Conservation (phyloP, 2,329 filamentous ascomycete genomes). For the Penicillium sp. region DNA sequence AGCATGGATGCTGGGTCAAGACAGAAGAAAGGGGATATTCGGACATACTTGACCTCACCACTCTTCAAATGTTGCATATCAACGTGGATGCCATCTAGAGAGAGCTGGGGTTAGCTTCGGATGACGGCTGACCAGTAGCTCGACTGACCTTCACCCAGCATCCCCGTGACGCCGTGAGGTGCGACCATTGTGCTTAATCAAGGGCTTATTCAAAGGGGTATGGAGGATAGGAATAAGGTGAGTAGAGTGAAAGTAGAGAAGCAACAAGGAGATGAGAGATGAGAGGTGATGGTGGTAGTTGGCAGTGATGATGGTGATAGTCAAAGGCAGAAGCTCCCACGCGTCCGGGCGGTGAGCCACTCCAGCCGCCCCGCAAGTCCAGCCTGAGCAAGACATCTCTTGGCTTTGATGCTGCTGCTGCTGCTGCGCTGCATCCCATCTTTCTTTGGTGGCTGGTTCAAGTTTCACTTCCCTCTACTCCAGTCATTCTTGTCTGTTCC, state of each 20-base stretch:
- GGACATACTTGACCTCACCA: conserved; percentile 93
- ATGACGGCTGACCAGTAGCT: conserved; percentile 19
- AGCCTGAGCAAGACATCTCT: no score
- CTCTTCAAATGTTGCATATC: conserved; percentile 99
- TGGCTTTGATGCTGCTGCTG: no score
- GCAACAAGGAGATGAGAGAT: conserved; percentile 11
- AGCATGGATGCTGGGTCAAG: conserved; percentile 34
- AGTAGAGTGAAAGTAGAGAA: conserved; percentile 4
- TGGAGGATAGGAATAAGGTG: background rate
- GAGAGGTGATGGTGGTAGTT: conserved; percentile 16
- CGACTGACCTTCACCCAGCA: conserved; percentile 50
- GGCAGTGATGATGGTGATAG: conserved; percentile 19
- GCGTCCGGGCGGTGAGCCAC: conserved; percentile 34
- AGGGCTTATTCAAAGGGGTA: background rate
- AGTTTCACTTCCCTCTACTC: background rate
- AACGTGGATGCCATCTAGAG: conserved; percentile 93
- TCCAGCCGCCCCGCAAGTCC: conserved; percentile 21
- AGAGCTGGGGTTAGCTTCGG: conserved; percentile 21
- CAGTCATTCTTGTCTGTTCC: no score
- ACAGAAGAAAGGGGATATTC: background rate
- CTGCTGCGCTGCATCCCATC: no score
- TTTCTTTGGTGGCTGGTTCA: background rate
- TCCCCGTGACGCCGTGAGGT: conserved; percentile 45
- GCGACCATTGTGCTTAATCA: conserved; percentile 41
- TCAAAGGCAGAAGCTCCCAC: conserved; percentile 34